These are phyloP conservation scores for Tremella fuciformis DNA, from an alignment of 768 basidiomycete genomes.

Conservation along the genomic window DNA sequence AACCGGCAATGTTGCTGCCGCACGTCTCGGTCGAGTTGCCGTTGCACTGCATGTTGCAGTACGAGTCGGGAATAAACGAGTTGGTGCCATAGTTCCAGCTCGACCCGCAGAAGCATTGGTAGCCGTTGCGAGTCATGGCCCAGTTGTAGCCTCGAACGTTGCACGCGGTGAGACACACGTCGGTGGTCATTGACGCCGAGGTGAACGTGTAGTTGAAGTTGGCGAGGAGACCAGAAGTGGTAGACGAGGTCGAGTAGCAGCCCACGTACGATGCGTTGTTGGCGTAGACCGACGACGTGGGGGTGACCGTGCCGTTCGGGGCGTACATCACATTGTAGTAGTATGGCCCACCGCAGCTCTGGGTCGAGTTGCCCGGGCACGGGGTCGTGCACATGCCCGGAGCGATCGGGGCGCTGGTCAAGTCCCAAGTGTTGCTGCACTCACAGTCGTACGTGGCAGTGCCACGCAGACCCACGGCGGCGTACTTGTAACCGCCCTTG, in stretches of 20 bases:
- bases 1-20: constrained; percentile 18
- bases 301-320: constrained; percentile 21
- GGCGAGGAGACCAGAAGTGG: constrained; percentile 23
- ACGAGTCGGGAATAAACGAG: constrained; percentile 22
- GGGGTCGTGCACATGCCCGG: constrained; percentile 17
- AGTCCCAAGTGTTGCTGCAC: no score
- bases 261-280: constrained; percentile 22
- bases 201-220: constrained; percentile 29
- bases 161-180: constrained; percentile 39
- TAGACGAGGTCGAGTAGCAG: constrained; percentile 29
- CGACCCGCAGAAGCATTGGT: constrained; percentile 41
- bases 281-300: constrained; percentile 8
- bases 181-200: constrained; percentile 36
- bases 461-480: constrained; percentile 10
- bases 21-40: constrained; percentile 39
- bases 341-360: constrained; percentile 30
- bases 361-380: constrained; percentile 32
- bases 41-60: constrained; percentile 37
- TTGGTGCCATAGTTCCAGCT: constrained; percentile 26
- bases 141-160: constrained; percentile 30
- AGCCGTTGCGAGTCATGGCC: constrained; percentile 32
- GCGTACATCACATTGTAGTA: constrained; percentile 22
- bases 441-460: no score
- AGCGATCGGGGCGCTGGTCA: no score
- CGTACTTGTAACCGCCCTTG: constrained; percentile 15